Percentiles rank a stretch among this genome's conserved stretches.
Conservation (phyloP, 2,329 filamentous ascomycete genomes). For the Botrytis porri region DNA sequence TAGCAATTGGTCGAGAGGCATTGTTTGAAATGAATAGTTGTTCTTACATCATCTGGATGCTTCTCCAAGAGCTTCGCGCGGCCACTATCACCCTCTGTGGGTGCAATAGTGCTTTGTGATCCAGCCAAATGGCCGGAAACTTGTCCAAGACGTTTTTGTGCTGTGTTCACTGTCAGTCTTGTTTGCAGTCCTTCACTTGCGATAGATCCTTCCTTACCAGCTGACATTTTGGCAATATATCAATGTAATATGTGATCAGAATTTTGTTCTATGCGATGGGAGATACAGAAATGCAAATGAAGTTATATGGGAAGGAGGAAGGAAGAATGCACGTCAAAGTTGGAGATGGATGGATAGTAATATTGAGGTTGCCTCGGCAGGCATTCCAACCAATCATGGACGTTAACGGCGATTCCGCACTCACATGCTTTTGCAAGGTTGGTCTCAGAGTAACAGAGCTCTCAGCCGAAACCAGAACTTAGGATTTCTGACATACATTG, state of each 20-base stretch:
- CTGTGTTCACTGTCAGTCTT: slow-evolving; percentile 32
- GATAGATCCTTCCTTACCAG: slow-evolving; percentile 27
- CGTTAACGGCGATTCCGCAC: neutral
- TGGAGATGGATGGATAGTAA: neutral
- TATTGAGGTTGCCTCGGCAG: slow-evolving; percentile 20
- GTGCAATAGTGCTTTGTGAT: slow-evolving; percentile 35
- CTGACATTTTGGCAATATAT: slow-evolving; percentile 28
- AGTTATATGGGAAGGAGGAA: neutral
- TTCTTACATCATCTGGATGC: slow-evolving; percentile 61
- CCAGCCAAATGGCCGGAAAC: slow-evolving; percentile 59
- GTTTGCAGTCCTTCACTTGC: slow-evolving; percentile 10
- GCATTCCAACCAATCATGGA: slow-evolving; percentile 14
- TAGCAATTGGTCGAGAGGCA: slow-evolving; percentile 25
- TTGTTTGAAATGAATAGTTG: neutral
- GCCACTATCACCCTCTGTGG: slow-evolving; percentile 28
- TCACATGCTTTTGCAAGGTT: slow-evolving; percentile 19
- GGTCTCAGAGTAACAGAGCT: neutral
- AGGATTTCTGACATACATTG: neutral
- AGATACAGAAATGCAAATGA: neutral
- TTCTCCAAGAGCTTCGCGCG: slow-evolving; percentile 54
- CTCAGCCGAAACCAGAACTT: slow-evolving; percentile 15
- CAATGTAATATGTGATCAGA: neutral
- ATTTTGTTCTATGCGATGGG: neutral
- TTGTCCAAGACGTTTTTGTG: slow-evolving; percentile 44
- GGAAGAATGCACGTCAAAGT: neutral